Evolutionary conservation across 495 filamentous ascomycete species (phyloP), one percentile per base, ranked within the genome.

Genomic region (Oleoguttula mirabilis): DNA sequence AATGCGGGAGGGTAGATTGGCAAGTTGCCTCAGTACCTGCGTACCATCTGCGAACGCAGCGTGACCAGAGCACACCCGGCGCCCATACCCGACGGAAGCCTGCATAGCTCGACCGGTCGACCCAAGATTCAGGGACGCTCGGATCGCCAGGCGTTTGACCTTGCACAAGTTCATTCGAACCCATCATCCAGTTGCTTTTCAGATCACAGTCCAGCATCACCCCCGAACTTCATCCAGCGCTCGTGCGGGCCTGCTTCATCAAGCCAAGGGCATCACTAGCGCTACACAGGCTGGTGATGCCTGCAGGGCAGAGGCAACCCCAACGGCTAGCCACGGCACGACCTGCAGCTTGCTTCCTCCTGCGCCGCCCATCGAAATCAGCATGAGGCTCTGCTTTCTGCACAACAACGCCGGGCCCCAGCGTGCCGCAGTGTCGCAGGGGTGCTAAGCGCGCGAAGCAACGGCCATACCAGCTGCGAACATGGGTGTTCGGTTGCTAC

Each of bases 41-140:
- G 22, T 38, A 22, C 16, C 31, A 37, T 36, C 43, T 46, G 42
- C 43, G 42, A 46, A 51, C 43, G 42, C 37, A 46, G 48, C 48
- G 48, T 51, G 48, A 51, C 32, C 27, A n/a, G n/a, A n/a, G n/a
- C n/a, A n/a, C n/a, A n/a, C n/a, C n/a, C n/a, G 23, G 4, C 8
- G 41, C 48, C 32, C 3, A 11, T 36, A 41, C 42, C 48, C 31
- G 41, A 33, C 48, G 48, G 48, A 3, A 36, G 24, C n/a, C 43
- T 40, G 48, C 48, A 41, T 21, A 32, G 22, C 40, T 21, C 40
- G 17, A 41, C 25, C 40, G 14, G 25, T 12, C 30, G 40, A 34
- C 27, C 27, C 27, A 30, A 30, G 27, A 30, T 30, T 14, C 27
- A 30, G 31, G 28, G 16, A 19, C 23, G 23, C 39, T 41, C 20